A percentile compares a stretch with the other conserved stretches of the same genome.
Conservation (phyloP, 495 filamentous ascomycete species). For the Penicillium ucsense region DNA sequence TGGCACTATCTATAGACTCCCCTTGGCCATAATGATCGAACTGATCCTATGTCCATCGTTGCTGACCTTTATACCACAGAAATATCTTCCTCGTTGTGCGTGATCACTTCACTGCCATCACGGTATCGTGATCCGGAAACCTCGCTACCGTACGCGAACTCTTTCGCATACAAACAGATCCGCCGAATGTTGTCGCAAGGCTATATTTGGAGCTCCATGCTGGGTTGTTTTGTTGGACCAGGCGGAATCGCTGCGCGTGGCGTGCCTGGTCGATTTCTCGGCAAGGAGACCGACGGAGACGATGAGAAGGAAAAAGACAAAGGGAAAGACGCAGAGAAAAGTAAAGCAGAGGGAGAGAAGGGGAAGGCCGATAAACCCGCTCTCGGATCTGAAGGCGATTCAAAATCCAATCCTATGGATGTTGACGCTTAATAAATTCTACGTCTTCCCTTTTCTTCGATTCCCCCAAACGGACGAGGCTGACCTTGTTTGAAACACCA, state of each 20-base stretch:
- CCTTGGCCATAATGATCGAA: no score
- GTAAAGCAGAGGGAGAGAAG: not conserved
- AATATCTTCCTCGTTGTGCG: constrained; percentile 51
- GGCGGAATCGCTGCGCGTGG: constrained; percentile 51
- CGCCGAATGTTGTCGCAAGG: constrained; percentile 45
- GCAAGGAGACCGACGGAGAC: constrained; percentile 2
- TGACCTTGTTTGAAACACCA: no score
- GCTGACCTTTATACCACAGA: constrained; percentile 11
- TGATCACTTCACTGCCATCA: constrained; percentile 71
- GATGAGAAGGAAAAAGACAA: not conserved
- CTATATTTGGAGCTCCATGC: constrained; percentile 64
- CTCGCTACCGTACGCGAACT: constrained; percentile 63
- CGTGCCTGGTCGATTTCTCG: constrained; percentile 59
- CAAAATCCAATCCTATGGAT: constrained; percentile 12
- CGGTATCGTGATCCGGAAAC: constrained; percentile 70
- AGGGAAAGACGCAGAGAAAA: not conserved
- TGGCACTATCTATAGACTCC: no score
- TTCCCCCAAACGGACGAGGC: no score
- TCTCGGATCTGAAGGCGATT: not conserved
- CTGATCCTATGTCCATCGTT: no score
- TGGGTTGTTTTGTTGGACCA: constrained; percentile 66
- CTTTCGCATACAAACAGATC: constrained; percentile 65
- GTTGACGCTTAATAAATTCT: constrained; percentile 1
- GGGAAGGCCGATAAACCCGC: not conserved
- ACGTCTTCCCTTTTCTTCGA: no score